These are phyloP conservation scores for Neospora caninum DNA, from an alignment of 169 alveolate genomes.

Conservation along the genomic window DNA sequence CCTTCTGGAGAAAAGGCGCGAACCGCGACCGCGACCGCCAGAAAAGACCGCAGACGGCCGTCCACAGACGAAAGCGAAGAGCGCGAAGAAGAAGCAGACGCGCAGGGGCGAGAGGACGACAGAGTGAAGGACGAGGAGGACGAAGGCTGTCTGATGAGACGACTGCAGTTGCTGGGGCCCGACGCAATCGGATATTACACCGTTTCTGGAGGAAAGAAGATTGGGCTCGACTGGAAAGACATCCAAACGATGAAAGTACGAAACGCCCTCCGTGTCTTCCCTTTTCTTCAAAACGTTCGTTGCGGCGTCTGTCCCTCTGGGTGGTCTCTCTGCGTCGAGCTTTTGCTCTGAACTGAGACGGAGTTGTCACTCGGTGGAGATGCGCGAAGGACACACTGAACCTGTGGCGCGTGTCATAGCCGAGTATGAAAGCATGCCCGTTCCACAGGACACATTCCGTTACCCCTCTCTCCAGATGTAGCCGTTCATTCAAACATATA, in stretches of 20 bases:
- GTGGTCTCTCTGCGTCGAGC: background rate
- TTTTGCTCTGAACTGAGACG: background rate
- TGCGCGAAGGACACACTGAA: too few species aligned
- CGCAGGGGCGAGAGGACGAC: background rate
- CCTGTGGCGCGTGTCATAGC: too few species aligned
- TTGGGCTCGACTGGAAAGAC: background rate
- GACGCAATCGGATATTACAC: background rate
- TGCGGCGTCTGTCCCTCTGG: too few species aligned
- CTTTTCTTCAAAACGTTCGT: background rate
- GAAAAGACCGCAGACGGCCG: background rate
- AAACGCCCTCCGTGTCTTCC: background rate
- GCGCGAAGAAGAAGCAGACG: background rate
- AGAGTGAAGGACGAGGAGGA: background rate
- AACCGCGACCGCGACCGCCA: too few species aligned
- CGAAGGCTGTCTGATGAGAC: background rate
- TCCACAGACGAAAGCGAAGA: background rate
- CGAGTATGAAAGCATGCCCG: too few species aligned
- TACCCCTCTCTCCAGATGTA: too few species aligned
- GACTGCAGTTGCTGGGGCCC: slow-evolving; percentile 15
- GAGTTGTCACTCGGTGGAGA: too few species aligned
- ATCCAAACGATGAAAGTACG: background rate
- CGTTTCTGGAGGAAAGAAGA: slow-evolving; percentile 19
- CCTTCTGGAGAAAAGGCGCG: too few species aligned
- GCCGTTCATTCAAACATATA: too few species aligned
- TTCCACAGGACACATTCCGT: too few species aligned